phyloP scores from a whole-genome alignment of 2,329 filamentous ascomycete genomes.

The Trichothecium sympodiale region DNA sequence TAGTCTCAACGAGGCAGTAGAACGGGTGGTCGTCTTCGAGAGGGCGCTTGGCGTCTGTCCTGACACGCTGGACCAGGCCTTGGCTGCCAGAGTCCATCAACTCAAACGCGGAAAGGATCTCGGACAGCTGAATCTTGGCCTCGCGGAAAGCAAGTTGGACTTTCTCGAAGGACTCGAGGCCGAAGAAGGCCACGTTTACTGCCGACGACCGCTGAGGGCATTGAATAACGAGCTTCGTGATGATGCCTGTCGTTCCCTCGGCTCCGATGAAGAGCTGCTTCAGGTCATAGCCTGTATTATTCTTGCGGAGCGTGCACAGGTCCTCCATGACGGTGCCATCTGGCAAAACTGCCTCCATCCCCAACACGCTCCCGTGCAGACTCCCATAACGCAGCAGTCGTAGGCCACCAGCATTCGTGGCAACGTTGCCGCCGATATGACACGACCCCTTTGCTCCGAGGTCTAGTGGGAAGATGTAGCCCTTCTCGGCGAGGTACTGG shows the following conservation, averaged over 20 bases:
- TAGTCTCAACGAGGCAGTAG: conserved; percentile 95
- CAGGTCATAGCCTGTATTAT: conserved; percentile 96
- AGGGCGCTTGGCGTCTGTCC: conserved; percentile 60
- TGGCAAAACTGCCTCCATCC: conserved; percentile 84
- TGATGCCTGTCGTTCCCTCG: conserved; percentile 89
- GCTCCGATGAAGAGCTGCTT: conserved; percentile 95
- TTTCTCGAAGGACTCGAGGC: conserved; percentile 80
- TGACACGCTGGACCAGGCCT: conserved; percentile 62
- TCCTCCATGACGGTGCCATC: conserved; percentile 90
- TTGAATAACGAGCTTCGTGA: conserved; percentile 81
- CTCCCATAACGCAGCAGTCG: conserved; percentile 86
- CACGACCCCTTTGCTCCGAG: conserved; percentile 97
- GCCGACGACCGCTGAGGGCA: conserved; percentile 81
- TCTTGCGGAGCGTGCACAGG: conserved; percentile 80
- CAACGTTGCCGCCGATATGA: conserved; percentile 90
- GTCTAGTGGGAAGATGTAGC: conserved; percentile 89
- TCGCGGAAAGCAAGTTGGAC: conserved; percentile 77
- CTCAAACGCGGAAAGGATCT: conserved; percentile 96
- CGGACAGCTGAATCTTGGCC: conserved; percentile 80
- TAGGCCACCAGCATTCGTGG: conserved; percentile 89
- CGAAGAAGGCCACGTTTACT: conserved; percentile 91
- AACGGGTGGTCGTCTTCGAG: conserved; percentile 80
- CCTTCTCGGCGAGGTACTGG: conserved; percentile 69
- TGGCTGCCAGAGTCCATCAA: conserved; percentile 87
- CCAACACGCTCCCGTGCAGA: conserved; percentile 84